These are phyloP conservation scores for Heteromeles arbutifolia DNA, from an alignment of 306 rosid genomes.

Conservation along the genomic window DNA sequence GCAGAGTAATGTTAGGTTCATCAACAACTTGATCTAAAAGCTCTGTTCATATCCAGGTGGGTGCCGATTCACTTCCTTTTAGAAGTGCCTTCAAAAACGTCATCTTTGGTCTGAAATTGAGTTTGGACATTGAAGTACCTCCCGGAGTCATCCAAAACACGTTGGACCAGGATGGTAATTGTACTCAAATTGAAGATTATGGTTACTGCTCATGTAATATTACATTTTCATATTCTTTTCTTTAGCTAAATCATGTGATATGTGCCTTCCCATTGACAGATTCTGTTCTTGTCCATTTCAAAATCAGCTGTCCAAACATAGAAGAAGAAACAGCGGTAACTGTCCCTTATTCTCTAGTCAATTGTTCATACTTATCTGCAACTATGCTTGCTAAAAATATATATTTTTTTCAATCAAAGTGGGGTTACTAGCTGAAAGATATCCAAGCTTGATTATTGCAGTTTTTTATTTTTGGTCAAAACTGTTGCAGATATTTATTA, in stretches of 20 bases:
- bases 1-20: slow-evolving; percentile 1
- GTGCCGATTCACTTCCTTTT: slow-evolving; percentile 74
- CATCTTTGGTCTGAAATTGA: slow-evolving; percentile 48
- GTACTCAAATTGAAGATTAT: slow-evolving; percentile 9
- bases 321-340: slow-evolving; percentile 68
- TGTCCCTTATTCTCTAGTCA: slow-evolving; percentile 11
- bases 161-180: slow-evolving; percentile 49
- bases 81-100: slow-evolving; percentile 81
- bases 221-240: slow-evolving; percentile 11
- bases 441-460: slow-evolving; percentile 28
- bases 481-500: slow-evolving; percentile 54
- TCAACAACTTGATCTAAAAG: slow-evolving; percentile 21
- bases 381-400: neutral
- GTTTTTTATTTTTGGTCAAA: slow-evolving; percentile 57
- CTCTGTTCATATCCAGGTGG: slow-evolving; percentile 48
- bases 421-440: slow-evolving; percentile 6
- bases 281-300: slow-evolving; percentile 60
- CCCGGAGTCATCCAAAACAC: slow-evolving; percentile 36
- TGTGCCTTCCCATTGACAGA: slow-evolving; percentile 37
- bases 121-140: slow-evolving; percentile 32
- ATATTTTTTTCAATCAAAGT: neutral
- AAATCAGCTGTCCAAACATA: slow-evolving; percentile 67
- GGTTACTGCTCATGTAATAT: slow-evolving; percentile 1
- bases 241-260: slow-evolving; percentile 12
- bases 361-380: slow-evolving; percentile 6